Evolutionary conservation across 2,329 filamentous ascomycete genomes (phyloP).

Genomic region (Zasmidium cellare): DNA sequence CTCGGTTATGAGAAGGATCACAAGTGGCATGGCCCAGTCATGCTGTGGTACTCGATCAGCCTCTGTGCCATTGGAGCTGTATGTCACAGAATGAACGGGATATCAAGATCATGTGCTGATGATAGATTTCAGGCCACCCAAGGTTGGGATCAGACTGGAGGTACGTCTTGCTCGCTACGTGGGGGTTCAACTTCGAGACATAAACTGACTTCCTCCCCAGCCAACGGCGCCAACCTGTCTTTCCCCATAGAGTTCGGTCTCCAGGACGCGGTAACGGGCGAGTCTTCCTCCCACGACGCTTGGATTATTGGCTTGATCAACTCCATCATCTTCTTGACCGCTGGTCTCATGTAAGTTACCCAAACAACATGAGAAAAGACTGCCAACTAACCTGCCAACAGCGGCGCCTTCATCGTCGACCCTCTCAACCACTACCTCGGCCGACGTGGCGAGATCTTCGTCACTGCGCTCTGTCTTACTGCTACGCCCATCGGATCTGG

Average conservation of each 20-base stretch:
- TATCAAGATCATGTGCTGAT: background rate
- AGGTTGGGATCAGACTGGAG: slow-evolving; percentile 36
- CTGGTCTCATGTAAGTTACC: slow-evolving; percentile 32
- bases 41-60: slow-evolving; percentile 65
- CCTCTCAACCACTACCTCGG: slow-evolving; percentile 39
- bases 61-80: slow-evolving; percentile 33
- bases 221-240: slow-evolving; percentile 53
- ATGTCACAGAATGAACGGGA: slow-evolving; percentile 27
- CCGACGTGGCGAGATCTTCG: slow-evolving; percentile 42
- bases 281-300: slow-evolving; percentile 10
- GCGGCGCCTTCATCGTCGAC: slow-evolving; percentile 57
- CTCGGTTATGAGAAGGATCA: slow-evolving; percentile 65
- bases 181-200: background rate
- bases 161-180: background rate
- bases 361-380: background rate
- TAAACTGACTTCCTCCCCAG: slow-evolving; percentile 15
- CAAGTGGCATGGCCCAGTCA: slow-evolving; percentile 65
- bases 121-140: slow-evolving; percentile 18
- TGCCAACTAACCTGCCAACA: slow-evolving; percentile 1
- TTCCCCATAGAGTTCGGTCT: slow-evolving; percentile 43
- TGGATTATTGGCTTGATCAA: slow-evolving; percentile 48
- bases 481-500: slow-evolving; percentile 69
- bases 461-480: slow-evolving; percentile 51
- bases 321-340: slow-evolving; percentile 54
- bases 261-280: slow-evolving; percentile 19